Conservation (phyloP, 441 rosid genomes). For the Jatropha multifida region DNA sequence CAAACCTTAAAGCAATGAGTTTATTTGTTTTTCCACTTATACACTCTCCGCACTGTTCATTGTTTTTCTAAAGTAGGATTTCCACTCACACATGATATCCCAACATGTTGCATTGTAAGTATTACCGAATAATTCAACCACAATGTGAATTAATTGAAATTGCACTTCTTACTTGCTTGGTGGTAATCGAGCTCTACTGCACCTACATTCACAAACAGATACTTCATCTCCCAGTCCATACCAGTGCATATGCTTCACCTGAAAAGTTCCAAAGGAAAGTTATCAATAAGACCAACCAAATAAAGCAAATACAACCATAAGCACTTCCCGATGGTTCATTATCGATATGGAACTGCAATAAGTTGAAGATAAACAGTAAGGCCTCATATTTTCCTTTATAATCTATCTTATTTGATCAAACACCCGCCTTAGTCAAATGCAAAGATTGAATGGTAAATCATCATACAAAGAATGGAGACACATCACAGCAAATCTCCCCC, state of each 20-base stretch:
- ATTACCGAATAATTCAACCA: neutral
- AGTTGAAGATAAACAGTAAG: neutral
- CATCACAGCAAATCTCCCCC: neutral
- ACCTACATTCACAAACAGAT: conserved; percentile 86
- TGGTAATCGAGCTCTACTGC: conserved; percentile 83
- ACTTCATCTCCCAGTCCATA: conserved; percentile 64
- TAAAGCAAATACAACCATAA: neutral
- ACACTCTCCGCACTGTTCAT: too few relatives aligned
- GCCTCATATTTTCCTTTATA: neutral
- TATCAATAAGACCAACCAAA: neutral
- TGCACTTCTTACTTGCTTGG: conserved; percentile 78
- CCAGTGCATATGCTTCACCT: conserved; percentile 99
- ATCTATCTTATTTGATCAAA: neutral
- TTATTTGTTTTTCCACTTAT: too few relatives aligned
- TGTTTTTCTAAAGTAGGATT: too few relatives aligned
- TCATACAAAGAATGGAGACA: neutral
- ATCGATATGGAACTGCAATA: neutral
- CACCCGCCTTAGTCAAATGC: neutral
- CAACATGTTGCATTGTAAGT: neutral
- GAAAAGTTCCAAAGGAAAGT: conserved; percentile 24
- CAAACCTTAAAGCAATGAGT: too few relatives aligned
- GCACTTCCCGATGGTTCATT: neutral
- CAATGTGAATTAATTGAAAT: conserved; percentile 1
- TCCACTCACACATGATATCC: too few relatives aligned
- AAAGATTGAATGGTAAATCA: neutral